Base-by-base conservation (phyloP, 2,329 filamentous ascomycete genomes). In the Fonsecaea multimorphosa region DNA sequence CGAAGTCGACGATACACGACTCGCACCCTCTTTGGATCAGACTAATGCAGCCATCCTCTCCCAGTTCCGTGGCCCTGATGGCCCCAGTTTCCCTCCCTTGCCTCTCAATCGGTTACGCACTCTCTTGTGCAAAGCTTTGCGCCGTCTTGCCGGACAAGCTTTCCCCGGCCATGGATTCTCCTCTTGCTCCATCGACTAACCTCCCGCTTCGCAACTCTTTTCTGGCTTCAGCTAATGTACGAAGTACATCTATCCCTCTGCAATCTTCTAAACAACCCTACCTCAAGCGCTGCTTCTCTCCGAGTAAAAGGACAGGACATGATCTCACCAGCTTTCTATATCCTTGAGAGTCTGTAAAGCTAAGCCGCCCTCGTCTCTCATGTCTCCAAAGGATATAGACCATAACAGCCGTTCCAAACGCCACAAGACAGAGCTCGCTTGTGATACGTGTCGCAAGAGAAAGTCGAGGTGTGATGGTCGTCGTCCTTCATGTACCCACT, bases 361-460 rank as follows among this genome's bases (percentile, higher is more conserved):
- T 22, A 3, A 8, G 19, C 11, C 6, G 2, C 38, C 19, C 22
- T 24, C 22, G 11, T 49, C 44, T 16, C 40, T 5, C 49, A 63
- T 63, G 60, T 57, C 60, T 51, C 38, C 52, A 36, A 51, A 57
- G 11, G 2, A 29, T 32, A 24, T 29, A 7, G 60, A 63, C 22
- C 60, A 52, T 27, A 46, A 49, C 19, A 40, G 46, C 29, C 51
- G 60, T 12, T 52, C 60, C n/a, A 63, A 63, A 38, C 60, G 60
- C 34, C 57, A 63, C 38, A 63, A 63, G 53, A 63, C 60, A 12
- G 60, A 63, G 12, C 31, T 63, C n/a, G 60, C 60, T 34, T 63
- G 60, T 29, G 60, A 63, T 36, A 57, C 27, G 16, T 63, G 60
- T 51, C 60, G 60, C 16, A 54, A 34, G 34, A 24, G 60, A 9